phyloP scores from a whole-genome alignment of 2,329 filamentous ascomycete genomes.

The Calonectria crousiana region DNA sequence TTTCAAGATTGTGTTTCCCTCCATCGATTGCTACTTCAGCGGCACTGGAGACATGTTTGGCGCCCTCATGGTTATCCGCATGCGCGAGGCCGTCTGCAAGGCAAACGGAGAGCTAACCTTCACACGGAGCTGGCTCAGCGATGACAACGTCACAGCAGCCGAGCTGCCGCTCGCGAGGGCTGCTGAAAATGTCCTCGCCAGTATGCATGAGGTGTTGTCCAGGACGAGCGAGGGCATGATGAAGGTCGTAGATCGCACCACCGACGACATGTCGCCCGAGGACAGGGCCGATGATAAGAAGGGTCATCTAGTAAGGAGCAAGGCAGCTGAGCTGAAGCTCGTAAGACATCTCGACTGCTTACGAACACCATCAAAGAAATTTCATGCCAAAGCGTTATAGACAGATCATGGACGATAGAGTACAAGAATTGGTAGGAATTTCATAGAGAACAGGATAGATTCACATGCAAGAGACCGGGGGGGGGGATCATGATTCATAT shows the following conservation, averaged over 20 bases:
- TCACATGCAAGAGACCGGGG: slow-evolving; percentile 16
- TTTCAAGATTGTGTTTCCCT: slow-evolving; percentile 89
- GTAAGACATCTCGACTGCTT: slow-evolving; percentile 80
- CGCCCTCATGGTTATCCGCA: slow-evolving; percentile 86
- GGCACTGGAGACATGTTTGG: slow-evolving; percentile 99
- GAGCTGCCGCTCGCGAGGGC: slow-evolving; percentile 87
- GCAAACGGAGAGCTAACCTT: slow-evolving; percentile 61
- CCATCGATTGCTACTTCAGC: slow-evolving; percentile 93
- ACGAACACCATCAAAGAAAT: slow-evolving; percentile 72
- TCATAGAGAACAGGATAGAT: slow-evolving; percentile 35
- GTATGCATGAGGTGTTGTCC: slow-evolving; percentile 88
- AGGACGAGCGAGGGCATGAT: slow-evolving; percentile 76
- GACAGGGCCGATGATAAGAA: slow-evolving; percentile 65
- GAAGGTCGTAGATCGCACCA: slow-evolving; percentile 59
- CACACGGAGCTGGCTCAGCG: slow-evolving; percentile 79
- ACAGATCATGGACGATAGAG: slow-evolving; percentile 18
- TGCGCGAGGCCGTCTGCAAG: slow-evolving; percentile 80
- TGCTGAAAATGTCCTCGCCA: slow-evolving; percentile 87
- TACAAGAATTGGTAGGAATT: background rate
- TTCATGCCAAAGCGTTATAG: slow-evolving; percentile 68
- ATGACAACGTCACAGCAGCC: slow-evolving; percentile 75
- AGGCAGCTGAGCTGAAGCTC: slow-evolving; percentile 89
- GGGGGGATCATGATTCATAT: slow-evolving; percentile 13
- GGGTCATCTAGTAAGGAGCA: slow-evolving; percentile 77
- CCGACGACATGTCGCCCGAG: slow-evolving; percentile 56